Base-by-base conservation (phyloP, 352 stramenopile species). In the Phytophthora sansomeana region DNA sequence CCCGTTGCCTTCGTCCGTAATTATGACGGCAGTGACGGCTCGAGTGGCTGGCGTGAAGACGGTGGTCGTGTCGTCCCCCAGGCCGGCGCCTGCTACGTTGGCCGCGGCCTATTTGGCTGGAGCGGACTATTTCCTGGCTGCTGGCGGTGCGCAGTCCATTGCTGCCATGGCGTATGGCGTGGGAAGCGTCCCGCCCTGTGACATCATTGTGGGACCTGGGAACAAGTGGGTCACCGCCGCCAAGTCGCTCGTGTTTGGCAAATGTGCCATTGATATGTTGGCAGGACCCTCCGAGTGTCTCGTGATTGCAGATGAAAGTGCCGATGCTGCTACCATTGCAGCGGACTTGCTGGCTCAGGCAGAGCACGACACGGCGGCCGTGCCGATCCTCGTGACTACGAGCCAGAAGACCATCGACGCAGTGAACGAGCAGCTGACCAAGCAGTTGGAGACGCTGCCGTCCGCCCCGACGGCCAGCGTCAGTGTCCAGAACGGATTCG, bases 201-300 rank as follows among this genome's bases (percentile, higher is more conserved):
- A 99, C 81, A 98, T 99, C 62, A 99, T 99, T 71, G 97, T 99
- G 26, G 98, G 98, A 32, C 98, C 98, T 1, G 98, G 98, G 28
- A 99, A 99, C 87, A 98, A 99, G 77, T 99, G 97, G 97, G 98
- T 99, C n/a, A 99, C 97, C 9, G 97, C 97, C 1, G 98, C 98
- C 55, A 99, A 99, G 78, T 97, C 88, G 32, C 89, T 99, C 14
- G 96, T 99, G 38, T 97, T 91, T 72, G 97, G 94, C 69, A 95
- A 97, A 64, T 99, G 97, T 74, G 97, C 93, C 16, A 99, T 99
- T 75, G 98, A 99, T 82, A 99, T 99, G 98, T 79, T 99, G 29
- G 98, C 98, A 0, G 98, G 98, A 14, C 98, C 98, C 8, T 98
- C 92, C 19, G 98, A 99, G 78, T 98, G 98, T 24, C 87, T 99